phyloP scores from a whole-genome alignment of 1,284 basidiomycete genomes.

The Tetrapyrgos nigripes region DNA sequence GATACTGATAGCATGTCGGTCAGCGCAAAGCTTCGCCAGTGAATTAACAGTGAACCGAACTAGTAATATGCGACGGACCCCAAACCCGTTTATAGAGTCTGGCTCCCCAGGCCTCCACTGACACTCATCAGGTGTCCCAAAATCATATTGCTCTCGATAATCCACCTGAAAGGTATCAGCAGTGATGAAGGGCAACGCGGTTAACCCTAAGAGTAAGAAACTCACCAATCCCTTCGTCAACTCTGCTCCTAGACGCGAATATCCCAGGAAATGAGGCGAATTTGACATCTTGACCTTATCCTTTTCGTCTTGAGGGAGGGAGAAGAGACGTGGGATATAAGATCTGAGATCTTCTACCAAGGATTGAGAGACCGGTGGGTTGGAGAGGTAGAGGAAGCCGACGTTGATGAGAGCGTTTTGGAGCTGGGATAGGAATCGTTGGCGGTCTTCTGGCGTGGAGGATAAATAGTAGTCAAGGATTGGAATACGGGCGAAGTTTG shows the following conservation, averaged over 20 bases:
- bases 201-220: no score
- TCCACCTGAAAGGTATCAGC: no score
- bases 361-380: constrained; percentile 48
- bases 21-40: neutral
- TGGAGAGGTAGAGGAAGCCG: neutral
- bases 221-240: constrained; percentile 68
- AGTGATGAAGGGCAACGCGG: no score
- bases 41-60: no score
- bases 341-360: constrained; percentile 51
- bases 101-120: neutral
- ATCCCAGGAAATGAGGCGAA: constrained; percentile 71
- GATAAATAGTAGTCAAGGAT: constrained; percentile 61
- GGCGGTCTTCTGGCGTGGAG: neutral
- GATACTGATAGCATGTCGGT: constrained; percentile 57
- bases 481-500: constrained; percentile 63
- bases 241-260: constrained; percentile 65
- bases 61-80: neutral
- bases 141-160: constrained; percentile 6
- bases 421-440: neutral
- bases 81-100: neutral
- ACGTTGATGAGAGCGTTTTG: neutral
- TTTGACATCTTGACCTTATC: constrained; percentile 65
- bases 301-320: constrained; percentile 63
- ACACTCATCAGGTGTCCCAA: constrained; percentile 1
- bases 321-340: constrained; percentile 66